A percentile compares a stretch with the other conserved stretches of the same genome.
phyloP scores from a whole-genome alignment of 2,329 filamentous ascomycete genomes.

The Exophiala sideris region DNA sequence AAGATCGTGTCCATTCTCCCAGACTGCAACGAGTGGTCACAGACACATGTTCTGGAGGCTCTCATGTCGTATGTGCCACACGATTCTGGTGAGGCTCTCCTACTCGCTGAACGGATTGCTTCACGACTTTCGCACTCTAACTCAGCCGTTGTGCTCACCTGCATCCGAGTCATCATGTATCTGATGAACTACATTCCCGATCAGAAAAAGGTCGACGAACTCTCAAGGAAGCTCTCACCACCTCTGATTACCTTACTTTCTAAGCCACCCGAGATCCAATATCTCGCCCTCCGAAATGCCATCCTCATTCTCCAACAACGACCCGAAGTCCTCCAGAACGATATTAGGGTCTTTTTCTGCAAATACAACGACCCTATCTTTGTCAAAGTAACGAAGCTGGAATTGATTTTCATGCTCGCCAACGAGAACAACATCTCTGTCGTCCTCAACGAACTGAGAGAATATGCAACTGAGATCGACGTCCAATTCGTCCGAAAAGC shows the following conservation, averaged over 20 bases:
- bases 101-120: slow-evolving; percentile 88
- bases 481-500: slow-evolving; percentile 98
- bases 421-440: slow-evolving; percentile 94
- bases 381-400: slow-evolving; percentile 97
- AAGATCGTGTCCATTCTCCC: slow-evolving; percentile 96
- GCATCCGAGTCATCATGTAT: slow-evolving; percentile 93
- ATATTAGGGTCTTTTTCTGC: slow-evolving; percentile 98
- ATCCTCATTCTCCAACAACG: slow-evolving; percentile 88
- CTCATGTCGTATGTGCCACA: slow-evolving; percentile 97
- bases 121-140: slow-evolving; percentile 97
- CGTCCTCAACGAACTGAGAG: slow-evolving; percentile 86
- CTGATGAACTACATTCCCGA: slow-evolving; percentile 98
- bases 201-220: slow-evolving; percentile 76
- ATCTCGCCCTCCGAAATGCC: slow-evolving; percentile 88
- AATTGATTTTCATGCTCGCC: slow-evolving; percentile 98
- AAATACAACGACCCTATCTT: slow-evolving; percentile 99
- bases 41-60: slow-evolving; percentile 96
- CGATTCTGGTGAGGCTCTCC: slow-evolving; percentile 78
- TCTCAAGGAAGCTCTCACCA: slow-evolving; percentile 91
- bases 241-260: slow-evolving; percentile 91
- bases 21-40: slow-evolving; percentile 95
- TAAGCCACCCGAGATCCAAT: slow-evolving; percentile 98
- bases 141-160: slow-evolving; percentile 92
- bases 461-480: slow-evolving; percentile 97
- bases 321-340: slow-evolving; percentile 89